phyloP scores from a whole-genome alignment of 2,329 filamentous ascomycete genomes.

The Calonectria pseudoturangicola region DNA sequence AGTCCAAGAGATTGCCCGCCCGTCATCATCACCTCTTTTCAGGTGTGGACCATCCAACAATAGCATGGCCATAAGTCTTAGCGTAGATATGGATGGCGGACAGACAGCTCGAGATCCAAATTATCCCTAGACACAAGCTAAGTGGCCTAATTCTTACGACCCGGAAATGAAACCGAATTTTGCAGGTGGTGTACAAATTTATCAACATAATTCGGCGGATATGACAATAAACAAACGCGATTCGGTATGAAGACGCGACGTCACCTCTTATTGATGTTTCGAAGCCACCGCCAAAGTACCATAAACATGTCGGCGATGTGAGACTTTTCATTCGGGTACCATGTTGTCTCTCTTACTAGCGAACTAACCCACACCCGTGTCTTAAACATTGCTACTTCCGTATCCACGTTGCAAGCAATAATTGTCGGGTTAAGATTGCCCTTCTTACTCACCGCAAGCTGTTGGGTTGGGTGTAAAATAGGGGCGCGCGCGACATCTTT shows the following conservation, averaged over 20 bases:
- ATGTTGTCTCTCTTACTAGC: conserved; percentile 45
- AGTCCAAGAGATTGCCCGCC: conserved; percentile 49
- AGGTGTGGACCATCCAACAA: conserved; percentile 47
- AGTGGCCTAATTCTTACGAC: conserved; percentile 32
- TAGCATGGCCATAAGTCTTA: conserved; percentile 46
- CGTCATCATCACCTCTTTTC: conserved; percentile 35
- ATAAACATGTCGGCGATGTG: conserved; percentile 8
- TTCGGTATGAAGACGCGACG: conserved; percentile 25
- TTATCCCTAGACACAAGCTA: conserved; percentile 22
- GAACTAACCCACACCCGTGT: conserved; percentile 45
- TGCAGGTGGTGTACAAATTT: conserved; percentile 14
- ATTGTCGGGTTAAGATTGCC: conserved; percentile 44
- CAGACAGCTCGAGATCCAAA: conserved; percentile 19
- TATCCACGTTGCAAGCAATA: conserved; percentile 46
- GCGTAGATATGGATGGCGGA: conserved; percentile 36
- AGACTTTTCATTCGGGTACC: conserved; percentile 37
- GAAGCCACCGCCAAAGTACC: conserved; percentile 21
- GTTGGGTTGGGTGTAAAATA: conserved; percentile 32
- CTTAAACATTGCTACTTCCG: conserved; percentile 42
- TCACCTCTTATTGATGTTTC: conserved; percentile 24
- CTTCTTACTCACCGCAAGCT: conserved; percentile 34
- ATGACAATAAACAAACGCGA: conserved; percentile 31
- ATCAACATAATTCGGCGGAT: conserved; percentile 4
- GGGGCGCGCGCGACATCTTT: conserved; percentile 42
- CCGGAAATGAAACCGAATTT: conserved; percentile 31